Conservation (phyloP, 2,329 filamentous ascomycete genomes). For the Amesomyces nigricolor region DNA sequence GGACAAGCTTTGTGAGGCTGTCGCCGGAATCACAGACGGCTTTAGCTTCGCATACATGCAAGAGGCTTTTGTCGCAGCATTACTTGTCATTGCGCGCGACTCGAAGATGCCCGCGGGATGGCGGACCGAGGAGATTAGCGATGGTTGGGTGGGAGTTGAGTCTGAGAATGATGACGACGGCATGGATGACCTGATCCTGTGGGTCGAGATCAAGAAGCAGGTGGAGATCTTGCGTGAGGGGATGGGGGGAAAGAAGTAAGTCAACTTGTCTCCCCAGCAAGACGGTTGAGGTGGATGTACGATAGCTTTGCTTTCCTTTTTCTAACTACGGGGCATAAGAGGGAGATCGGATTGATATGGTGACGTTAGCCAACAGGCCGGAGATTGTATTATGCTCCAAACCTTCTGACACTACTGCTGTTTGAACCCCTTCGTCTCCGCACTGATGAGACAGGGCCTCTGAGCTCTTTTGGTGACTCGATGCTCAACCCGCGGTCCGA, state of each 20-base stretch:
- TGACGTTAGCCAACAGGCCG: too few species aligned
- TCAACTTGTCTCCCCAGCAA: too few species aligned
- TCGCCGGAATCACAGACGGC: constrained; percentile 56
- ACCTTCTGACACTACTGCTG: constrained; percentile 16
- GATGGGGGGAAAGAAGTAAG: constrained; percentile 39
- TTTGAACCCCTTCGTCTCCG: constrained; percentile 15
- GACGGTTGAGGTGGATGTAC: too few species aligned
- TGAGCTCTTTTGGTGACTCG: constrained; percentile 10
- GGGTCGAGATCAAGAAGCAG: constrained; percentile 59
- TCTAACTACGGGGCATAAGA: too few species aligned
- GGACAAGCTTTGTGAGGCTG: constrained; percentile 49
- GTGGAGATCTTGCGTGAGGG: constrained; percentile 55
- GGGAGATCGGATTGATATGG: too few species aligned
- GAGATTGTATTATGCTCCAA: constrained; percentile 2
- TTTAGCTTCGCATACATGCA: constrained; percentile 68
- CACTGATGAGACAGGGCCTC: constrained; percentile 2
- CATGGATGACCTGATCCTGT: constrained; percentile 49
- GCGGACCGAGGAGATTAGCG: constrained; percentile 14
- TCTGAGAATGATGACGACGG: constrained; percentile 32
- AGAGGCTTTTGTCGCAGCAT: constrained; percentile 59
- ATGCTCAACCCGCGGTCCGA: background rate
- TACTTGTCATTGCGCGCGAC: constrained; percentile 51
- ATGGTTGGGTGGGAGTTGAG: constrained; percentile 32
- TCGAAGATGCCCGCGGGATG: constrained; percentile 9
- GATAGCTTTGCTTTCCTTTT: background rate